phyloP scores from a whole-genome alignment of 2,329 filamentous ascomycete species.

The Botrytis squamosa region DNA sequence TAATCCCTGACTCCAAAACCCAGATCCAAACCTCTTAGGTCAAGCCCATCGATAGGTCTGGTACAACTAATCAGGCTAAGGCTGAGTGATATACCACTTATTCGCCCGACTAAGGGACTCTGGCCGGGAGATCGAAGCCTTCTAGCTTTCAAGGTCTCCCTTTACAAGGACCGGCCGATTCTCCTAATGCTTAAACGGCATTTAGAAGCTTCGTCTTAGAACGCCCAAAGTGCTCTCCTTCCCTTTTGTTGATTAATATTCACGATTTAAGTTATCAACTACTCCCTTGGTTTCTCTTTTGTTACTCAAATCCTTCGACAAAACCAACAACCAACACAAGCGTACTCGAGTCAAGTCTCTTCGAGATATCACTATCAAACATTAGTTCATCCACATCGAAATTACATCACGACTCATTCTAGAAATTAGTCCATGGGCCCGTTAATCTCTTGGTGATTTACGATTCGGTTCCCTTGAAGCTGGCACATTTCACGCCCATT shows the following conservation, averaged over 20 bases:
- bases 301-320: background rate
- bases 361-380: background rate
- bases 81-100: slow-evolving; percentile 10
- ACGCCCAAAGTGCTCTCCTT: background rate
- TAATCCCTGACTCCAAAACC: background rate
- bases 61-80: slow-evolving; percentile 16
- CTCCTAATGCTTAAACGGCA: slow-evolving; percentile 10
- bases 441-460: background rate
- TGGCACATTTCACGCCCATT: background rate
- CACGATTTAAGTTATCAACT: background rate
- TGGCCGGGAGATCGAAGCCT: background rate
- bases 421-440: no score
- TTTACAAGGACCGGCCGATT: slow-evolving; percentile 13
- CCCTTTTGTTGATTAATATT: background rate
- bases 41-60: slow-evolving; percentile 1
- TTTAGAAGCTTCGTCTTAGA: background rate
- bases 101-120: slow-evolving; percentile 1
- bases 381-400: background rate
- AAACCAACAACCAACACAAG: background rate
- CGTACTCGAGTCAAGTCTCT: slow-evolving; percentile 2
- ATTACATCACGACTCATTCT: background rate
- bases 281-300: background rate
- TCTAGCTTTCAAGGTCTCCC: slow-evolving; percentile 3
- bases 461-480: background rate
- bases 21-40: background rate